These are phyloP conservation scores for Berkeleyomyces rouxiae DNA, from an alignment of 2,329 filamentous ascomycete genomes.

Conservation along the genomic window DNA sequence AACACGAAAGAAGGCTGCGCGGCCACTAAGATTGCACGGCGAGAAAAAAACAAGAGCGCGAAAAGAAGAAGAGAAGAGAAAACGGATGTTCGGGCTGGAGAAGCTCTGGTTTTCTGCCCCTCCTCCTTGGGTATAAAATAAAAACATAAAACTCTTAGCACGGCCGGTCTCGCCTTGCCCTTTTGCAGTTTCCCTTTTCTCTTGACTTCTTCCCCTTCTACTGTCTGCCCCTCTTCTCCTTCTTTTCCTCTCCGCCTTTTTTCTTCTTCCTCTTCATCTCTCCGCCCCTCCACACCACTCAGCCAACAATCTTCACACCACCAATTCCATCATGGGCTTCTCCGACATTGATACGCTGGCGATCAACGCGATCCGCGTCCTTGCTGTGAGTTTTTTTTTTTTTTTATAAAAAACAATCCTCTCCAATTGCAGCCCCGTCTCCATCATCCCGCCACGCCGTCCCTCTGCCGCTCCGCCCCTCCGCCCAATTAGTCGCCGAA, in stretches of 20 bases:
- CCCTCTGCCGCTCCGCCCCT: not conserved
- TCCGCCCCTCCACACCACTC: slow-evolving; percentile 13
- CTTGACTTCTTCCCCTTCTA: slow-evolving; percentile 12
- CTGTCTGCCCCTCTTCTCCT: slow-evolving; percentile 6
- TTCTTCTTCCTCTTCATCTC: slow-evolving; percentile 13
- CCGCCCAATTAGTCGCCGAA: slow-evolving; percentile 16
- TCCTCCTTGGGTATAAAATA: too few species aligned
- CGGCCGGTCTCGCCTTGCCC: slow-evolving; percentile 13
- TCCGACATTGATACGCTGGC: slow-evolving; percentile 73
- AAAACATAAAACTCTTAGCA: slow-evolving; percentile 11
- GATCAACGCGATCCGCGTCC: slow-evolving; percentile 94
- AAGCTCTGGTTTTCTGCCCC: too few species aligned
- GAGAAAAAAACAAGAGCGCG: not conserved
- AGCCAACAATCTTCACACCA: slow-evolving; percentile 12
- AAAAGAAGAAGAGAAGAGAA: not conserved
- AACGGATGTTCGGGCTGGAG: not conserved
- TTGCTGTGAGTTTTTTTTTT: slow-evolving; percentile 57
- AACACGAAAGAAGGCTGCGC: not conserved
- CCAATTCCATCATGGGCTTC: slow-evolving; percentile 62
- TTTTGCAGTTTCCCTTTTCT: slow-evolving; percentile 13
- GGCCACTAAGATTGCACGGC: not conserved
- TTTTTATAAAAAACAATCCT: slow-evolving; percentile 20
- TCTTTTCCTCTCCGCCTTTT: slow-evolving; percentile 14
- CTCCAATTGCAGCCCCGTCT: slow-evolving; percentile 16
- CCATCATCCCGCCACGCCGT: slow-evolving; percentile 15